Evolutionary conservation across 768 basidiomycete genomes (phyloP).

Genomic region (Mycena chlorophos): DNA sequence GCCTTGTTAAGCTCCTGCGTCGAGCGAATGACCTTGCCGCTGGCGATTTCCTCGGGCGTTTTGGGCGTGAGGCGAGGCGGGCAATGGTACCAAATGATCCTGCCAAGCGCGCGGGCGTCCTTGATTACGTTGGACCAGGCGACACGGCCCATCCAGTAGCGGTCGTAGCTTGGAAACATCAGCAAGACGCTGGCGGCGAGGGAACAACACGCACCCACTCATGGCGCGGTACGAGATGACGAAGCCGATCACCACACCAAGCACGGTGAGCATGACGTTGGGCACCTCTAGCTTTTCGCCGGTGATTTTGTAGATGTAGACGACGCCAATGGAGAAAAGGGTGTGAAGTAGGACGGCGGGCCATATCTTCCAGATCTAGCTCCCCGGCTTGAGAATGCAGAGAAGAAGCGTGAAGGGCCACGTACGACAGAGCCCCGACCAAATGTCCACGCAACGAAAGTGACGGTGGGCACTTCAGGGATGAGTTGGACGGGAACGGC

Average conservation of each 20-base stretch:
- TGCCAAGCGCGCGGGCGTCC: conserved; percentile 47
- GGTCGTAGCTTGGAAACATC: conserved; percentile 44
- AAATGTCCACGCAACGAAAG: conserved; percentile 39
- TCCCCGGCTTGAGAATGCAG: background rate
- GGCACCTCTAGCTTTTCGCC: conserved; percentile 48
- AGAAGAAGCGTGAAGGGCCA: background rate
- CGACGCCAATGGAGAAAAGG: conserved; percentile 46
- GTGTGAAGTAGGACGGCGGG: conserved; percentile 66
- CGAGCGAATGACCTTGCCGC: conserved; percentile 32
- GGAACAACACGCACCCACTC: conserved; percentile 46
- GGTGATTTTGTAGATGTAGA: conserved; percentile 16
- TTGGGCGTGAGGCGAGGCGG: conserved; percentile 49
- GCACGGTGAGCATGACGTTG: conserved; percentile 58
- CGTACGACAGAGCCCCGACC: conserved; percentile 46
- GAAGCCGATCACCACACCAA: conserved; percentile 62
- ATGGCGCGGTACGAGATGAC: conserved; percentile 66
- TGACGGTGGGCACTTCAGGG: conserved; percentile 18
- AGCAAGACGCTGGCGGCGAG: background rate
- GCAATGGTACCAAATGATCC: conserved; percentile 64
- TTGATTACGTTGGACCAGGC: conserved; percentile 60
- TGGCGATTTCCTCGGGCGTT: conserved; percentile 37
- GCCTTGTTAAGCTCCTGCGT: conserved; percentile 46
- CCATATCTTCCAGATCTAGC: conserved; percentile 65
- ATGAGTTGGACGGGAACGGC: conserved; percentile 12
- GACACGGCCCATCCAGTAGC: conserved; percentile 60